Base-by-base conservation (phyloP, 2,329 filamentous ascomycete species). In the Macrophomina phaseolina region DNA sequence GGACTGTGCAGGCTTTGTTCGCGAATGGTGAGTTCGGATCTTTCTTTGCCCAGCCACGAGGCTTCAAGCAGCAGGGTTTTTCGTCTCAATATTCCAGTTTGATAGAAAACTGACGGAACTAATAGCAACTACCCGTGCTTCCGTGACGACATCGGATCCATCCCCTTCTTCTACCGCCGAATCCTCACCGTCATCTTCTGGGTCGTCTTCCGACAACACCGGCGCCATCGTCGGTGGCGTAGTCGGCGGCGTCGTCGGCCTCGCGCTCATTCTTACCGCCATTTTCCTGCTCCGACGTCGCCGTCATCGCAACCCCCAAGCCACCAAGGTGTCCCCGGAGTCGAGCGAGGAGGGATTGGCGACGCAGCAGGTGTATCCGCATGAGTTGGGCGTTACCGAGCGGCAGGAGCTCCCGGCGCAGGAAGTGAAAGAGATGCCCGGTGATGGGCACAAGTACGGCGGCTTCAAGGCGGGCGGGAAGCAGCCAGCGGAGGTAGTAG, bases 201-300 rank as follows among this genome's bases (percentile, higher is more conserved):
- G 23, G 2, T 23, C 23, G 36, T 42, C 36, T 38, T 30, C 5
- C 18, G n/a, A 30, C 36, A 23, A 45, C 55, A 60, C 55, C 23
- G 23, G 38, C 55, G 28, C 55, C 23, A 60, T 60, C 23, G 55
- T 46, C 23, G 55, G 55, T 23, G 23, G 23, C 38, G 40, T 60
- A 18, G 12, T 60, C 12, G 55, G 23, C 38, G 8, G 18, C 55
- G 4, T 60, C 55, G 38, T 9, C 23, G 55, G 38, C 12, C 9
- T 60, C 55, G 23, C 38, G 12, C 18, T 46, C 40, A 11, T 46
- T 36, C 6, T 32, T 4, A 3, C 23, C 23, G 16, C 28, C 14
- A 4, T 45, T 23, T 45, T 46, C 38, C 8, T 45, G 4, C 40
- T 3, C 55, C 23, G 11, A 5, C 23, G 23, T 23, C 55, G 52